Evolutionary conservation across 2,329 filamentous ascomycete genomes (phyloP).

Genomic region (Xylariales sp.): DNA sequence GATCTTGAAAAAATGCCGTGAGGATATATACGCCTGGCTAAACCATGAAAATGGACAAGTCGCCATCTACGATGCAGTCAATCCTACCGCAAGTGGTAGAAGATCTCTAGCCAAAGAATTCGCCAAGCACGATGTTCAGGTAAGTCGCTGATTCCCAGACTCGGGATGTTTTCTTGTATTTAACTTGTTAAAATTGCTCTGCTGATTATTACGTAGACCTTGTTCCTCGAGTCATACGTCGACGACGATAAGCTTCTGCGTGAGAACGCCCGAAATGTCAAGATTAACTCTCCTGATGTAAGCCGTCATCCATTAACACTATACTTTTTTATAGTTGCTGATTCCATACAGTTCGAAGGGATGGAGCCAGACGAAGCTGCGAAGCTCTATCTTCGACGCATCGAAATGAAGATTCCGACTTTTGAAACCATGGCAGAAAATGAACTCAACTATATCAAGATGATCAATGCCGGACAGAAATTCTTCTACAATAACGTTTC

Average conservation of each 20-base stretch:
- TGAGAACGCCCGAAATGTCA: slow-evolving; percentile 95
- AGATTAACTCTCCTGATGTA: slow-evolving; percentile 94
- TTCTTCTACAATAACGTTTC: slow-evolving; percentile 96
- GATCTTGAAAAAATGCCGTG: slow-evolving; percentile 93
- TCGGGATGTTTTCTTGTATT: neutral
- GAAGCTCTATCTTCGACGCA: slow-evolving; percentile 83
- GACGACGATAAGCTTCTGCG: slow-evolving; percentile 90
- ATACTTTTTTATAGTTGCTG: too few species aligned
- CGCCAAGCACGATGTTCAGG: slow-evolving; percentile 93
- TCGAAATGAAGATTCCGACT: slow-evolving; percentile 86
- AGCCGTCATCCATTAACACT: slow-evolving; percentile 27
- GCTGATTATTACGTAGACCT: slow-evolving; percentile 55
- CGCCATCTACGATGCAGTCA: slow-evolving; percentile 97
- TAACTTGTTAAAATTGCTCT: too few species aligned
- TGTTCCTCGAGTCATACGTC: slow-evolving; percentile 96
- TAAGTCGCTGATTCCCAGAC: slow-evolving; percentile 26
- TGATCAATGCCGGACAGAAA: slow-evolving; percentile 94
- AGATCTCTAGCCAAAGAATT: slow-evolving; percentile 90
- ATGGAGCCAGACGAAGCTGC: slow-evolving; percentile 94
- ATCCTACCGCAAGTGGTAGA: slow-evolving; percentile 78
- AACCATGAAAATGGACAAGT: slow-evolving; percentile 98
- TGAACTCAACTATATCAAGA: slow-evolving; percentile 96
- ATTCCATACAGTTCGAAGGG: slow-evolving; percentile 63
- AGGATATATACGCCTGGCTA: slow-evolving; percentile 94
- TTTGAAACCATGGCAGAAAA: slow-evolving; percentile 96